phyloP scores from a whole-genome alignment of 371 early-diverging fungal species.

The Mortierella sp. region DNA sequence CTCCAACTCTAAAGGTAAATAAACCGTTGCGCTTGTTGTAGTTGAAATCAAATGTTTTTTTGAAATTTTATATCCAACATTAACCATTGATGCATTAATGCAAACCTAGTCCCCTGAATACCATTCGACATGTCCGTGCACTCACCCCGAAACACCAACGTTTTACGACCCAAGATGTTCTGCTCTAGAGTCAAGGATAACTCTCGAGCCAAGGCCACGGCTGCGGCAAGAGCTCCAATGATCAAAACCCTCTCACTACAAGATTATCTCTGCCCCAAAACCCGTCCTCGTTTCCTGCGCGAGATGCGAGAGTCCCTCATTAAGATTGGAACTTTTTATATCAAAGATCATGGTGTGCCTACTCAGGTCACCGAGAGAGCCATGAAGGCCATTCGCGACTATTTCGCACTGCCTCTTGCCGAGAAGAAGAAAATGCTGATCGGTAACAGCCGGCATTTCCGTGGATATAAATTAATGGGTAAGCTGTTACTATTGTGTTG shows the following conservation, averaged over 20 bases:
- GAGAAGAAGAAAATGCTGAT: constrained; percentile 70
- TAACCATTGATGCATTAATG: no score
- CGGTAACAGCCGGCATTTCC: constrained; percentile 70
- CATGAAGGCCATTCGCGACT: constrained; percentile 56
- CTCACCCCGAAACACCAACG: neutral
- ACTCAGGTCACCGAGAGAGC: constrained; percentile 56
- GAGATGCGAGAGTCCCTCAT: constrained; percentile 67
- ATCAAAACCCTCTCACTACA: constrained; percentile 40
- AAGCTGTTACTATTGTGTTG: constrained; percentile 17
- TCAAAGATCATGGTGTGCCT: constrained; percentile 65
- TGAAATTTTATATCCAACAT: no score
- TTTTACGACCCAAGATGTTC: no score
- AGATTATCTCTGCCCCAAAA: constrained; percentile 22
- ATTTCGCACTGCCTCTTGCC: constrained; percentile 69
- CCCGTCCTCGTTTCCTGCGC: constrained; percentile 59
- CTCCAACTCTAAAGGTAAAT: no score
- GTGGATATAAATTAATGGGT: constrained; percentile 70
- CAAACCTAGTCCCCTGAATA: no score
- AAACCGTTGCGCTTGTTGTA: no score
- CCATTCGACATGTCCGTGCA: constrained; percentile 9
- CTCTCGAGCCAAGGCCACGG: neutral
- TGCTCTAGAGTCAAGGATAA: no score
- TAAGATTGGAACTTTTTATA: constrained; percentile 73
- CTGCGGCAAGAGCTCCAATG: constrained; percentile 13
- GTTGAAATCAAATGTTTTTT: no score